These are phyloP conservation scores for Gracilariopsis chorda DNA, from an alignment of 23 red algal genomes.

Conservation along the genomic window DNA sequence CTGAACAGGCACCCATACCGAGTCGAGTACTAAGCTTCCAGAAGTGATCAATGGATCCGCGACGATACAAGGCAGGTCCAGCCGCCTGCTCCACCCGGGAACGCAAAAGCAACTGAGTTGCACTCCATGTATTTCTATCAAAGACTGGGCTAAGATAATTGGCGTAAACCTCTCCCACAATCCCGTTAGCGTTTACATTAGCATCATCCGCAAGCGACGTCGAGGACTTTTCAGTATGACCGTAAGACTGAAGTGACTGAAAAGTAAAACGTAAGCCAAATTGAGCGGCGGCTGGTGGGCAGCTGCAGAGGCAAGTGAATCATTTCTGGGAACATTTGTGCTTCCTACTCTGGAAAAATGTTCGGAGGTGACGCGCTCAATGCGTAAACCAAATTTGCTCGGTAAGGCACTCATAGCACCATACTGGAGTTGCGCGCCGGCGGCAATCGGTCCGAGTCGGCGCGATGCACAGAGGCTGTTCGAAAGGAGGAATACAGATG, in stretches of 20 bases:
- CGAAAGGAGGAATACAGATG: no score
- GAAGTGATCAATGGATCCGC: slow-evolving; percentile 7
- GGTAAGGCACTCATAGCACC: background rate
- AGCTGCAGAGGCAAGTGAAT: background rate
- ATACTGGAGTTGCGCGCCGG: background rate
- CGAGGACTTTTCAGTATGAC: slow-evolving; percentile 55
- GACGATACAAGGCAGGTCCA: slow-evolving; percentile 22
- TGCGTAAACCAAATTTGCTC: slow-evolving; percentile 6
- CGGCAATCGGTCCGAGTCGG: background rate
- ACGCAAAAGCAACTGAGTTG: background rate
- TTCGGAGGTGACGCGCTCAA: slow-evolving; percentile 43
- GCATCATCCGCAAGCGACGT: slow-evolving; percentile 5
- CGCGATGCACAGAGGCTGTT: no score
- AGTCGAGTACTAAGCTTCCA: slow-evolving; percentile 23
- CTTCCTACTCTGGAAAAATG: background rate
- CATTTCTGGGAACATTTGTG: no score
- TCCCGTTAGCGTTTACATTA: background rate
- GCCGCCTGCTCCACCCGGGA: slow-evolving; percentile 40
- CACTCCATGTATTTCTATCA: background rate
- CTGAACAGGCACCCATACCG: slow-evolving; percentile 65
- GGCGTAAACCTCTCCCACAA: slow-evolving; percentile 30
- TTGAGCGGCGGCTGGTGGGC: background rate
- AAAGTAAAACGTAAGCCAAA: slow-evolving; percentile 49
- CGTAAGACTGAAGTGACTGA: slow-evolving; percentile 61
- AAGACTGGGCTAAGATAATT: background rate